Base-by-base conservation (phyloP, 2,329 filamentous ascomycete species). In the Ophiostoma novo-ulmi region DNA sequence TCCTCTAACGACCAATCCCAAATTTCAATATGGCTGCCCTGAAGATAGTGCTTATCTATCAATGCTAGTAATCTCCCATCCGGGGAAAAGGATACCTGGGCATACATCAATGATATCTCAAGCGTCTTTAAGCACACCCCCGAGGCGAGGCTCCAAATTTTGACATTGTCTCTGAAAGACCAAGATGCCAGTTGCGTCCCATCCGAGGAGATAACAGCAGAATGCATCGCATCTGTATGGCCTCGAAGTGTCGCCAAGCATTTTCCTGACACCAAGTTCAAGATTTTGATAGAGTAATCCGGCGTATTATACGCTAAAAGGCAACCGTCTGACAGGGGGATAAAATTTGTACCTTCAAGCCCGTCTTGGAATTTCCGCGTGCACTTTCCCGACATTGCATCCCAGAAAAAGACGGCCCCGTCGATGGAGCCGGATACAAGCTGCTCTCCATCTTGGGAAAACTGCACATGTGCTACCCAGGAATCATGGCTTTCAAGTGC, bases 281-380 rank as follows among this genome's bases (percentile, higher is more conserved):
- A 58, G 8, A 58, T 17, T 4, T 58, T 58, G n/a, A 58, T 13
- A 58, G n/a, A 11, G 5, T 26, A 4, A 5, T 26, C n/a, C 13
- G 7, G 8, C 26, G 52, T 13, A 17, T 8, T 58, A 17, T 22
- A 58, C 11, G 52, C n/a, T 26, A 58, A n/a, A 11, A 22, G 52
- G 7, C 22, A 1, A 5, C 22, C 8, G 22, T 26, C n/a, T 48
- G 17, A 48, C 17, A 48, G 17, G 5, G 5, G 0, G 5, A n/a
- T n/a, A 4, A 48, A 20, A 2, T 6, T 0, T 7, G 44, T 7
- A 7, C 0, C 5, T 20, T 0, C 1, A 48, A 6, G 1, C 17
- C 14, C 17, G 17, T 48, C 44, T 20, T 20, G 17, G 44, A 48
- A 20, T n/a, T 8, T 48, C 17, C 44, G 52, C 17, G 5, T 22